Base-by-base conservation (phyloP, 352 stramenopile species). In the Pythium monospermum region DNA sequence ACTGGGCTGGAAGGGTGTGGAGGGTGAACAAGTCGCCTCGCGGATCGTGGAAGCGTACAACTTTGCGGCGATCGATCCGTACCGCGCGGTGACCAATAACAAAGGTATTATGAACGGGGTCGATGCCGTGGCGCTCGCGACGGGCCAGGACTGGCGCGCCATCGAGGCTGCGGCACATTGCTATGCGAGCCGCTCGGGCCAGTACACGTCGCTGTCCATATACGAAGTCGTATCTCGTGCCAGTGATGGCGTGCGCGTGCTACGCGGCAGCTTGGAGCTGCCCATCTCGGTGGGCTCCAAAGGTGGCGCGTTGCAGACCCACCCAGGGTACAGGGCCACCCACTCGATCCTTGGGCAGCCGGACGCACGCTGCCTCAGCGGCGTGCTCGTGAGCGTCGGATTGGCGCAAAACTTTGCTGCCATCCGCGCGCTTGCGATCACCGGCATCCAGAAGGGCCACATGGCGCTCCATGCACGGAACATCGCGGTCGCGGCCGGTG, bases 41-140 rank as follows among this genome's bases (percentile, higher is more conserved):
- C 76, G 78, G 37, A 90, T 95, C 45, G 54, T 95, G 6, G 82
- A 93, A 40, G 84, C 84, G 5, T 91, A 85, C 72, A 86, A 87
- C 55, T 95, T 95, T 63, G 84, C 84, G 5, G 75, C 72, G 19
- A 57, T 89, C 19, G 84, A 95, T 33, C 84, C 84, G 36, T 95
- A 82, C 57, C 76, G 84, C 27, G 84, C 84, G 5, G 81, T 91
- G 51, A 94, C 83, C 28, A 83, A 95, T 66, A 95, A 95, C 73
- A 95, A 95, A 69, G 84, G 84, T 30, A 89, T 95, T 49, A 91
- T 95, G 77, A 95, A 95, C 53, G 84, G 82, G 33, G 69, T 95
- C 15, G 83, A 92, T 53, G 73, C 84, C 13, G 82, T 89, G 16
- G 82, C 82, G 32, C 53, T 95, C 6, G 84, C 84, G 4, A 91